Percentiles rank a stretch among this genome's conserved stretches.
Conservation (phyloP, 2,329 filamentous ascomycete species). For the Periconia sp. region DNA sequence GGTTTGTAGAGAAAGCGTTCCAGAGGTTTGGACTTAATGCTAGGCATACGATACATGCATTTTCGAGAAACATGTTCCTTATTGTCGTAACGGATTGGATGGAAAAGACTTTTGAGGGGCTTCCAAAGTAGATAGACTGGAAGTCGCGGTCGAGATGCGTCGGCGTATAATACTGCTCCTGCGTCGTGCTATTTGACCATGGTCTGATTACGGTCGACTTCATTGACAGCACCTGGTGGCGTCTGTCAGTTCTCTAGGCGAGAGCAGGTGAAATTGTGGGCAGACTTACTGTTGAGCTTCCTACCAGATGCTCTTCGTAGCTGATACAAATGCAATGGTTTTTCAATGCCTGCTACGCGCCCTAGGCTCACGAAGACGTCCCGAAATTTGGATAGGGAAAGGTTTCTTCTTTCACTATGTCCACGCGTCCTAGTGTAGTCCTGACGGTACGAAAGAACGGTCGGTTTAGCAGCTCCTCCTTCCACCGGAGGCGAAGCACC, state of each 20-base stretch:
- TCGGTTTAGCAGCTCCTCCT: constrained; percentile 19
- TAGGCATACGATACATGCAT: neutral
- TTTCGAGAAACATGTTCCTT: neutral
- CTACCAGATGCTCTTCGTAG: constrained; percentile 18
- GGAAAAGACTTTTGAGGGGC: neutral
- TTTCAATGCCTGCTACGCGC: constrained; percentile 20
- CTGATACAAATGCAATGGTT: constrained; percentile 22
- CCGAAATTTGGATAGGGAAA: constrained; percentile 25
- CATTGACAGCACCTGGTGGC: neutral
- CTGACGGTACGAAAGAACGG: constrained; percentile 21
- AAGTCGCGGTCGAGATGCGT: neutral
- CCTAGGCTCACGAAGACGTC: constrained; percentile 22
- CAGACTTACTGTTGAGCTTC: constrained; percentile 23
- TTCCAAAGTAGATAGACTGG: constrained; percentile 5
- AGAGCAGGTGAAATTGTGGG: neutral
- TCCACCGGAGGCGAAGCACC: constrained; percentile 21
- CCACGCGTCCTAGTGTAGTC: constrained; percentile 10
- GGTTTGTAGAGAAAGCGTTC: neutral
- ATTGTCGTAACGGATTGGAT: no score
- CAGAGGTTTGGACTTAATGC: neutral
- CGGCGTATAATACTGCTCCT: constrained; percentile 1
- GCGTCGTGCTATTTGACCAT: neutral
- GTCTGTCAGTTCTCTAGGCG: neutral
- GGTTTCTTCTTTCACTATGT: constrained; percentile 11
- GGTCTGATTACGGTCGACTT: constrained; percentile 9